These are phyloP conservation scores for Ceratocystiopsis sp. DNA, from an alignment of 2,329 filamentous ascomycete genomes.

Conservation along the genomic window DNA sequence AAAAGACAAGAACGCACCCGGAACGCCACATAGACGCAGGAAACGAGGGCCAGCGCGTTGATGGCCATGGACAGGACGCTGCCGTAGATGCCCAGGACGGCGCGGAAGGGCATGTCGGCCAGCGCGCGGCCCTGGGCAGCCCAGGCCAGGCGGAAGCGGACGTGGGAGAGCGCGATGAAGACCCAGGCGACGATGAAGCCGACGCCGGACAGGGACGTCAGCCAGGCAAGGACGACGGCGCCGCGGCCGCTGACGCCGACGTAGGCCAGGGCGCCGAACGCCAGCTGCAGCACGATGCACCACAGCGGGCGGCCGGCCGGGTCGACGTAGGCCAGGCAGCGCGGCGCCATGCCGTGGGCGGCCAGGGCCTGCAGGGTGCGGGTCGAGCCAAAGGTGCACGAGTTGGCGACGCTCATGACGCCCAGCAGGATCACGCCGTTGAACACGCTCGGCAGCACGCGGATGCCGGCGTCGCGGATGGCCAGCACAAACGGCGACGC, in stretches of 20 bases:
- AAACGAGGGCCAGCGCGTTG: slow-evolving; percentile 50
- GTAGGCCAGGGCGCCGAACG: slow-evolving; percentile 43
- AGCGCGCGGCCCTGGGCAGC: slow-evolving; percentile 35
- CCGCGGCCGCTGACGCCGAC: slow-evolving; percentile 27
- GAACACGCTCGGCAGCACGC: slow-evolving; percentile 32
- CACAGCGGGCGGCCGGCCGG: slow-evolving; percentile 40
- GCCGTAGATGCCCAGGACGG: slow-evolving; percentile 41
- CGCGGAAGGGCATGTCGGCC: slow-evolving; percentile 29
- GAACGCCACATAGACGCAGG: slow-evolving; percentile 54
- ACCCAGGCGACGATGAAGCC: slow-evolving; percentile 63
- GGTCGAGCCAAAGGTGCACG: slow-evolving; percentile 31
- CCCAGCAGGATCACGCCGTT: slow-evolving; percentile 35
- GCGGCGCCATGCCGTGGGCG: slow-evolving; percentile 33
- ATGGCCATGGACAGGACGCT: slow-evolving; percentile 52
- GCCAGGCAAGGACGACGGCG: slow-evolving; percentile 40
- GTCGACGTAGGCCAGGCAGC: slow-evolving; percentile 42
- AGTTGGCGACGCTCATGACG: slow-evolving; percentile 34
- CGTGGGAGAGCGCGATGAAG: slow-evolving; percentile 46
- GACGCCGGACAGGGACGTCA: slow-evolving; percentile 54
- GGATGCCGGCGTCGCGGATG: slow-evolving; percentile 31
- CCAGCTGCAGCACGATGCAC: slow-evolving; percentile 33
- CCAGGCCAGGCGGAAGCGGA: slow-evolving; percentile 48
- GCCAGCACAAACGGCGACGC: slow-evolving; percentile 34
- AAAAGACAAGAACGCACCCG: too few species aligned
- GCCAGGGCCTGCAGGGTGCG: slow-evolving; percentile 34